Percentiles rank a stretch among this genome's conserved stretches.
These are phyloP conservation scores for Claviceps africana DNA, from an alignment of 2,329 filamentous ascomycete genomes.

Conservation along the genomic window DNA sequence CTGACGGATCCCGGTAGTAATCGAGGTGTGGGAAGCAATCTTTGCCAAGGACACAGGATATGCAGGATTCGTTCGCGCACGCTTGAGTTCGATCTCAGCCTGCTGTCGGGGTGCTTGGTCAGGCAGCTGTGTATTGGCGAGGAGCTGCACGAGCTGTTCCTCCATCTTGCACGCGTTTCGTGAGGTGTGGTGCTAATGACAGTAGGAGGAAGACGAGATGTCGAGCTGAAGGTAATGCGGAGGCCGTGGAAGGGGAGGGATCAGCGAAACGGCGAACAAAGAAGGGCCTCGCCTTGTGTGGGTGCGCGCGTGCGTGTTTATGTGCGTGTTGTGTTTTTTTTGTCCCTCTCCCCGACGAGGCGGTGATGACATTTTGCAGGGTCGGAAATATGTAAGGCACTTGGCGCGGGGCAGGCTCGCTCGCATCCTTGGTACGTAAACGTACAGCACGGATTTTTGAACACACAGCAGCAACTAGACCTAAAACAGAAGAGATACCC, in stretches of 20 bases:
- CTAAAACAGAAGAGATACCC: too few species aligned
- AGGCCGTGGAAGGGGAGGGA: not conserved
- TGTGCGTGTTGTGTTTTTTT: not conserved
- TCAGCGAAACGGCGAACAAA: not conserved
- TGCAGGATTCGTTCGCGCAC: constrained; percentile 51
- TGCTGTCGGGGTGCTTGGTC: constrained; percentile 66
- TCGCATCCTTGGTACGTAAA: too few species aligned
- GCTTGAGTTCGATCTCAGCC: constrained; percentile 71
- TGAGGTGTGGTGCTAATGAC: not conserved
- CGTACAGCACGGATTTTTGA: too few species aligned
- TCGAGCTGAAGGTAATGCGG: not conserved
- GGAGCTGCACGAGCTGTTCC: constrained; percentile 77
- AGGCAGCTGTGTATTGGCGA: constrained; percentile 71
- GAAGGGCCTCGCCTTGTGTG: not conserved
- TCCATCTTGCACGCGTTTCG: constrained; percentile 47
- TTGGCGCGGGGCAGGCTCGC: constrained; percentile 2
- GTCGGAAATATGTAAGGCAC: not conserved
- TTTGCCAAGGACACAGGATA: constrained; percentile 71
- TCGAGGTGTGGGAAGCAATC: constrained; percentile 62
- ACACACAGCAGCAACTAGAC: too few species aligned
- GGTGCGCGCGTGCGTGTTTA: too few species aligned
- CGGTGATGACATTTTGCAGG: constrained; percentile 1
- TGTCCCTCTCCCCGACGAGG: not conserved
- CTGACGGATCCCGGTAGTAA: constrained; percentile 66
- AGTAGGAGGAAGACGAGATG: not conserved